A percentile compares a stretch with the other conserved stretches of the same genome.
These are phyloP conservation scores for Didymella sp. DNA, from an alignment of 2,329 filamentous ascomycete species.

Conservation along the genomic window DNA sequence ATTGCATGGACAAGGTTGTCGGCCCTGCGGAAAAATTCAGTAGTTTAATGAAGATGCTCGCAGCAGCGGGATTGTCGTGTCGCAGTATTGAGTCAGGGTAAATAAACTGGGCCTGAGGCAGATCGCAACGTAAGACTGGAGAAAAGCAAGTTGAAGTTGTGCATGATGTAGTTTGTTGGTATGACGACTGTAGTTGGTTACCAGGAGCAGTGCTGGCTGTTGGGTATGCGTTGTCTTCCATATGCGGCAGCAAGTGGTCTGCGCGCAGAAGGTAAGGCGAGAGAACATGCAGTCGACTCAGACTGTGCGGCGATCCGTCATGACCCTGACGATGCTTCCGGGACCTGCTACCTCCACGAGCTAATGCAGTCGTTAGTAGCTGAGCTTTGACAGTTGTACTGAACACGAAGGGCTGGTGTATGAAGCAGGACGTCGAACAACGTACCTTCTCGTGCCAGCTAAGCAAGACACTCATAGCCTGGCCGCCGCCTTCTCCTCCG, in stretches of 20 bases:
- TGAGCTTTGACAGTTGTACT: neutral
- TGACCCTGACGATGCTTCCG: conserved; percentile 87
- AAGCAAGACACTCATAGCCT: conserved; percentile 93
- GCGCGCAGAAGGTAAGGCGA: neutral
- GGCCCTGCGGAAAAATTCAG: conserved; percentile 22
- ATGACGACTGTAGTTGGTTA: neutral
- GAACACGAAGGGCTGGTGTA: neutral
- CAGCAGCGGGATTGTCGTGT: conserved; percentile 14
- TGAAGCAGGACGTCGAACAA: neutral
- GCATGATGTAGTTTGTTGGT: conserved; percentile 10
- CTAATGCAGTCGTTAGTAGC: conserved; percentile 40
- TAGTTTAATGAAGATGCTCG: conserved; percentile 19
- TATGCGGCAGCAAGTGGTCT: conserved; percentile 8
- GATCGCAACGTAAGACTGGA: conserved; percentile 15
- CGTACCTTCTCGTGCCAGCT: conserved; percentile 94
- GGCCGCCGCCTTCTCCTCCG: conserved; percentile 73
- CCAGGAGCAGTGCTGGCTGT: neutral
- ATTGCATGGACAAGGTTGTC: conserved; percentile 29
- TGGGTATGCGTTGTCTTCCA: neutral
- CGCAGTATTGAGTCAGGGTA: conserved; percentile 15
- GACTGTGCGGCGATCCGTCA: conserved; percentile 95
- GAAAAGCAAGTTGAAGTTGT: conserved; percentile 11
- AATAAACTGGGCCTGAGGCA: conserved; percentile 17
- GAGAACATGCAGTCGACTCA: conserved; percentile 50
- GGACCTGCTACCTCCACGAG: conserved; percentile 91